Evolutionary conservation across 106 monocot genomes (phyloP).

Genomic region (Triglochin maritima): DNA sequence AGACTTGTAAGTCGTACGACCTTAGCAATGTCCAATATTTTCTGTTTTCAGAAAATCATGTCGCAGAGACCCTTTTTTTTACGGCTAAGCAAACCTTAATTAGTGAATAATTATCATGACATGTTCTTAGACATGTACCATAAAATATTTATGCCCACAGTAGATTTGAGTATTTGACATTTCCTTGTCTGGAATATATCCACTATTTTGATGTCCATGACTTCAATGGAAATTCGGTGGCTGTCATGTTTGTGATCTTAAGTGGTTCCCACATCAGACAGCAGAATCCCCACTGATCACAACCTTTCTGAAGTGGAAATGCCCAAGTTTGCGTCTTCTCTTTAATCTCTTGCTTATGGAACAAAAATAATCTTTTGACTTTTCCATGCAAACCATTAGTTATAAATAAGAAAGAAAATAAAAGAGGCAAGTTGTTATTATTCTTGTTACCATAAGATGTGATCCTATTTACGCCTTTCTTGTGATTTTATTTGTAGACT

Average conservation of each 20-base stretch:
- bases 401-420: no score
- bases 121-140: background rate
- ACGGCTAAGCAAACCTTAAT: no score
- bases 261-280: constrained; percentile 1
- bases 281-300: background rate
- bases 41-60: no score
- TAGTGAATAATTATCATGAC: background rate
- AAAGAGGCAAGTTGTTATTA: background rate
- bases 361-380: background rate
- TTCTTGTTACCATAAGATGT: background rate
- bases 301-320: background rate
- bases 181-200: background rate
- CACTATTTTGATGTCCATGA: background rate
- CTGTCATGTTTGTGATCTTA: no score
- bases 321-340: background rate
- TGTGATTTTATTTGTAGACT: constrained; percentile 1
- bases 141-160: background rate
- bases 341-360: background rate
- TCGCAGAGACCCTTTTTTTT: no score
- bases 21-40: no score
- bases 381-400: background rate
- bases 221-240: no score
- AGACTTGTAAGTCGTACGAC: no score
- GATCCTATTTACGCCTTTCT: background rate
- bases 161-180: background rate